Conservation (phyloP, 345 rosid species). For the Raphanus raphanistrum region DNA sequence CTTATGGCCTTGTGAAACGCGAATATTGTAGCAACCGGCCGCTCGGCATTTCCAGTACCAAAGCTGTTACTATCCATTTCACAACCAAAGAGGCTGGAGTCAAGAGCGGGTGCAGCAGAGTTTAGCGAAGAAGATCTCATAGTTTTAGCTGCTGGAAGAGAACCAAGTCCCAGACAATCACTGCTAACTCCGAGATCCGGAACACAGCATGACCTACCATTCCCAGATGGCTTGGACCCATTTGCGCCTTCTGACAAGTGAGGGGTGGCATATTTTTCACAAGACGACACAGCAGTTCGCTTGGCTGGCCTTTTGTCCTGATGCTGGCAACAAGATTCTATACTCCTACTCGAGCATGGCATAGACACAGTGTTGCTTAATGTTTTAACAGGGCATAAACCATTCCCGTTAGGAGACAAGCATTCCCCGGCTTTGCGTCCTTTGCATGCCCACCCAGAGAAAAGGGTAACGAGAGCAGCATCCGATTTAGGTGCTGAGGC, state of each 20-base stretch:
- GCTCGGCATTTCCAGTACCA: constrained; percentile 46
- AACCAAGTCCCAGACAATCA: constrained; percentile 64
- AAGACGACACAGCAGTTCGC: constrained; percentile 40
- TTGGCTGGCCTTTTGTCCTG: constrained; percentile 51
- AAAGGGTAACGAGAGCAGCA: constrained; percentile 74
- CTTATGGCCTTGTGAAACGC: constrained; percentile 89
- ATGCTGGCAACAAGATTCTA: constrained; percentile 37
- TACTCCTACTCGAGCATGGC: constrained; percentile 34
- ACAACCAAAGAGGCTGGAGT: constrained; percentile 86
- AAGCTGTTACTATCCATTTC: constrained; percentile 60
- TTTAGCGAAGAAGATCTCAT: constrained; percentile 66
- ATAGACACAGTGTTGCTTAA: constrained; percentile 47
- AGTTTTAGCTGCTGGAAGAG: constrained; percentile 68
- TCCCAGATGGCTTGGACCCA: constrained; percentile 42
- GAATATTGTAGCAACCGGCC: constrained; percentile 89
- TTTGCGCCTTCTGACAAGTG: constrained; percentile 35
- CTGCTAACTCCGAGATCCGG: constrained; percentile 80
- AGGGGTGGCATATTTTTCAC: constrained; percentile 35
- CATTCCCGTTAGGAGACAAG: constrained; percentile 57
- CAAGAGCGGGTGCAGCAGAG: constrained; percentile 70
- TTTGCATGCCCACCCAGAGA: constrained; percentile 95
- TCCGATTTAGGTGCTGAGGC: constrained; percentile 67
- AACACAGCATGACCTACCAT: constrained; percentile 69
- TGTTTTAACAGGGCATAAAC: constrained; percentile 59
- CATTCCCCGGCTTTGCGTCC: constrained; percentile 66